phyloP scores from a whole-genome alignment of 108 stramenopile genomes.

The Epithemia pelagica region DNA sequence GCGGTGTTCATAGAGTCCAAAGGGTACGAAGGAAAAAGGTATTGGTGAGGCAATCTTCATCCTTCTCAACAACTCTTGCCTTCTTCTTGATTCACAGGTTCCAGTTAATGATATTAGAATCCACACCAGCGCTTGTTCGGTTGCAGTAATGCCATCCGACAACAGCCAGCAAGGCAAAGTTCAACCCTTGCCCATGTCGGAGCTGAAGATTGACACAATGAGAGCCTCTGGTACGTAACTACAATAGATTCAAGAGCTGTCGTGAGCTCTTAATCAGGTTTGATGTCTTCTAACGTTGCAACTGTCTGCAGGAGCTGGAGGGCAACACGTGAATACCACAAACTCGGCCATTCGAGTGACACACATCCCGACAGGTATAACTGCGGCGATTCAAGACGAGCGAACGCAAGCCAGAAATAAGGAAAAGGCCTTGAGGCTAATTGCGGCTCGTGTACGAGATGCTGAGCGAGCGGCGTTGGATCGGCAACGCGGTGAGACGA shows the following conservation, averaged over 20 bases:
- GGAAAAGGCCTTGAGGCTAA: constrained; percentile 85
- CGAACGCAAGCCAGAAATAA: constrained; percentile 96
- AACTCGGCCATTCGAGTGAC: constrained; percentile 97
- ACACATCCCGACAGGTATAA: constrained; percentile 94
- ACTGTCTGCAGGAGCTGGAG: no score
- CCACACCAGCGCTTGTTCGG: constrained; percentile 93
- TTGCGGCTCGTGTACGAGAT: constrained; percentile 78
- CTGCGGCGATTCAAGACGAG: constrained; percentile 95
- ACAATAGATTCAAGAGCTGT: no score
- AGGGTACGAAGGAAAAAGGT: constrained; percentile 29
- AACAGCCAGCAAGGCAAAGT: constrained; percentile 38
- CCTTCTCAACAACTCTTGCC: neutral
- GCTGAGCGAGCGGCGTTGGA: constrained; percentile 41
- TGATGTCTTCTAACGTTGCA: no score
- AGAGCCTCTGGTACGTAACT: constrained; percentile 86
- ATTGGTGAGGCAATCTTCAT: neutral
- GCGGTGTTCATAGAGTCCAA: constrained; percentile 97
- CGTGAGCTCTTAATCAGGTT: no score
- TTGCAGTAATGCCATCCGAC: constrained; percentile 83
- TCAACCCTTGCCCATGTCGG: constrained; percentile 50
- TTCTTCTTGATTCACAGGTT: constrained; percentile 16
- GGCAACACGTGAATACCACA: constrained; percentile 96
- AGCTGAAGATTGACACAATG: constrained; percentile 85
- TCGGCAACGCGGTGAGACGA: constrained; percentile 42
- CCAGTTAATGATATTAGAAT: constrained; percentile 88